These are phyloP conservation scores for Exidia glandulosa DNA, from an alignment of 768 basidiomycete species.

Conservation along the genomic window DNA sequence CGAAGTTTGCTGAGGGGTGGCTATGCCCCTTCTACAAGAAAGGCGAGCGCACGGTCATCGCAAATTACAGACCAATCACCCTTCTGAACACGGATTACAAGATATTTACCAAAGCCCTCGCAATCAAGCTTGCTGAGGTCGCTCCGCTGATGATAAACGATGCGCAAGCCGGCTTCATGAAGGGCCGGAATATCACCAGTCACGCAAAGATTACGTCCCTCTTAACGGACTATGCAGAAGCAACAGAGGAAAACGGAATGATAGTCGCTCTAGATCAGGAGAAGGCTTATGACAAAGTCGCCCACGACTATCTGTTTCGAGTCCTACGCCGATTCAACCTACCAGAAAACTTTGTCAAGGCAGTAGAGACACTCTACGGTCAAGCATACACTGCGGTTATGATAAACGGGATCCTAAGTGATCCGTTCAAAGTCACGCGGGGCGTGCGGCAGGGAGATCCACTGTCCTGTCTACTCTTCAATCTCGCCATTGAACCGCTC, in stretches of 20 bases:
- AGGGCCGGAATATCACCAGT: constrained; percentile 8
- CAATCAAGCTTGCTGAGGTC: background rate
- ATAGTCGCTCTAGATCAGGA: too few relatives aligned
- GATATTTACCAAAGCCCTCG: constrained; percentile 8
- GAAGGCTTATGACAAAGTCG: constrained; percentile 12
- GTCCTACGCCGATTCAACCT: constrained; percentile 2
- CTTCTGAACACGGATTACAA: constrained; percentile 15
- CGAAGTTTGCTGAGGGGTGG: constrained; percentile 13
- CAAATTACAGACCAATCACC: constrained; percentile 13
- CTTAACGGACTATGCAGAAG: constrained; percentile 8
- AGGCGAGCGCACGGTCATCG: constrained; percentile 1
- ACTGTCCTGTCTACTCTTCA: constrained; percentile 12
- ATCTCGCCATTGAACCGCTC: constrained; percentile 14
- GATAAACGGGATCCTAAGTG: constrained; percentile 5
- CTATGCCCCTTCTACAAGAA: constrained; percentile 13
- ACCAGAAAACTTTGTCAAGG: constrained; percentile 10
- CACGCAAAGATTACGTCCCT: constrained; percentile 5
- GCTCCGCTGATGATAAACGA: background rate
- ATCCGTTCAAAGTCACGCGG: constrained; percentile 3
- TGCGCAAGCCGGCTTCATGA: constrained; percentile 12
- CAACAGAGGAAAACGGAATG: constrained; percentile 7
- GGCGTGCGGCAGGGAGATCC: constrained; percentile 15
- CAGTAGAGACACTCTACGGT: constrained; percentile 10
- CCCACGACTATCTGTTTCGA: constrained; percentile 11
- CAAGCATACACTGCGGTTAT: constrained; percentile 7